phyloP scores from a whole-genome alignment of 371 early-diverging fungal genomes.

The Nematocida sp. region DNA sequence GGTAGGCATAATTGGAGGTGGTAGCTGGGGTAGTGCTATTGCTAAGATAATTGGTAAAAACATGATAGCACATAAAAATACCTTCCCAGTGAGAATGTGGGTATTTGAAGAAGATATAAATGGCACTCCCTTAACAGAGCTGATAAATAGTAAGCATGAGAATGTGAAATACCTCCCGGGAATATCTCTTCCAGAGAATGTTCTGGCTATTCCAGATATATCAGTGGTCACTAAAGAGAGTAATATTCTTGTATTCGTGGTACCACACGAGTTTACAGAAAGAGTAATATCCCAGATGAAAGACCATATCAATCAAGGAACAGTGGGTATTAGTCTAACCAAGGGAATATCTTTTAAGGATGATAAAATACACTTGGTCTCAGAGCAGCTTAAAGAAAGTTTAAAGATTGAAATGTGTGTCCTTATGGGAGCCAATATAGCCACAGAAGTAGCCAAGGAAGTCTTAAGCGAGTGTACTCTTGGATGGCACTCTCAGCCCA shows the following conservation, averaged over 20 bases:
- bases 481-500: constrained; percentile 68
- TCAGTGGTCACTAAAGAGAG: constrained; percentile 71
- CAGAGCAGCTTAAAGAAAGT: constrained; percentile 73
- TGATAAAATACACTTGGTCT: constrained; percentile 72
- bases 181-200: constrained; percentile 74
- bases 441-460: constrained; percentile 82
- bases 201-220: constrained; percentile 76
- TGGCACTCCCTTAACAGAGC: constrained; percentile 73
- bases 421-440: constrained; percentile 95
- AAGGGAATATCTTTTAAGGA: constrained; percentile 66
- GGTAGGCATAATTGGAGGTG: constrained; percentile 59
- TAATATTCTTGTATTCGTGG: constrained; percentile 80
- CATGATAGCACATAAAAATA: constrained; percentile 68
- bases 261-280: constrained; percentile 85
- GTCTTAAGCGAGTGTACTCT: constrained; percentile 83
- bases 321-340: constrained; percentile 81
- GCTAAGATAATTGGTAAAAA: constrained; percentile 83
- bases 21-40: constrained; percentile 75
- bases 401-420: constrained; percentile 73
- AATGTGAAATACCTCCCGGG: constrained; percentile 90
- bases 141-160: constrained; percentile 82
- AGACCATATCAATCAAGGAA: constrained; percentile 68
- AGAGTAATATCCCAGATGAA: constrained; percentile 72
- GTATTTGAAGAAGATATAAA: constrained; percentile 82
- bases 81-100: constrained; percentile 79